These are phyloP conservation scores for Oryza glaberrima DNA, from an alignment of 176 grass and related monocot species.

Conservation along the genomic window DNA sequence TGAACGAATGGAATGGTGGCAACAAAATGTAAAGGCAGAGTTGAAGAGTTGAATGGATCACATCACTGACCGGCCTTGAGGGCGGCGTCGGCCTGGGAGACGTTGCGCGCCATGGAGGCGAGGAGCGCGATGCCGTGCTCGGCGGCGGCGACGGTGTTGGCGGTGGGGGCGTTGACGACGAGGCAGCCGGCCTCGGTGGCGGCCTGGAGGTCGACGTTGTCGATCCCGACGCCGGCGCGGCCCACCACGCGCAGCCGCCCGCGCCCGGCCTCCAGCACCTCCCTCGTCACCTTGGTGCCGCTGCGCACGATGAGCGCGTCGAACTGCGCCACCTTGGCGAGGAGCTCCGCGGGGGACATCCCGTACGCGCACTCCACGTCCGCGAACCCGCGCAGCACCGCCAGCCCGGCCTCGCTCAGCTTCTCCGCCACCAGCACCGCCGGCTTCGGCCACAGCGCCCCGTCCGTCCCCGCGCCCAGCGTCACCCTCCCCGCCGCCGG, in stretches of 20 bases:
- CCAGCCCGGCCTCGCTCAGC: slow-evolving; percentile 65
- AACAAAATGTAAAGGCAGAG: no score
- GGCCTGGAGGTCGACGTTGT: slow-evolving; percentile 82
- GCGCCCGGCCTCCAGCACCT: slow-evolving; percentile 63
- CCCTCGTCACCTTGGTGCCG: slow-evolving; percentile 77
- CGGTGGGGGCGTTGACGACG: slow-evolving; percentile 75
- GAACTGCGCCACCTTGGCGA: slow-evolving; percentile 54
- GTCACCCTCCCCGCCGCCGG: slow-evolving; percentile 1
- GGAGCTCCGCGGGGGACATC: slow-evolving; percentile 59
- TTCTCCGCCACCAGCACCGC: slow-evolving; percentile 78
- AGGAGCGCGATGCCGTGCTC: slow-evolving; percentile 82
- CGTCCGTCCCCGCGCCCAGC: not conserved
- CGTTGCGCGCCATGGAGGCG: slow-evolving; percentile 77
- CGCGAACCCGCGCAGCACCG: slow-evolving; percentile 57
- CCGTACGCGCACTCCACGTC: slow-evolving; percentile 69
- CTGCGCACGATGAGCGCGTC: slow-evolving; percentile 81
- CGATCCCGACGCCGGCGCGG: slow-evolving; percentile 77
- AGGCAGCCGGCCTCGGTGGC: slow-evolving; percentile 73
- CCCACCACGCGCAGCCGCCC: slow-evolving; percentile 64
- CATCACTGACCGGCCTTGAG: slow-evolving; percentile 70
- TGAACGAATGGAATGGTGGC: not conserved
- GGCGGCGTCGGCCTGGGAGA: slow-evolving; percentile 63
- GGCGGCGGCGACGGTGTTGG: slow-evolving; percentile 78
- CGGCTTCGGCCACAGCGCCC: slow-evolving; percentile 41
- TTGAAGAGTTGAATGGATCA: not conserved